Base-by-base conservation (phyloP, 441 rosid genomes). In the Viola pubescens region DNA sequence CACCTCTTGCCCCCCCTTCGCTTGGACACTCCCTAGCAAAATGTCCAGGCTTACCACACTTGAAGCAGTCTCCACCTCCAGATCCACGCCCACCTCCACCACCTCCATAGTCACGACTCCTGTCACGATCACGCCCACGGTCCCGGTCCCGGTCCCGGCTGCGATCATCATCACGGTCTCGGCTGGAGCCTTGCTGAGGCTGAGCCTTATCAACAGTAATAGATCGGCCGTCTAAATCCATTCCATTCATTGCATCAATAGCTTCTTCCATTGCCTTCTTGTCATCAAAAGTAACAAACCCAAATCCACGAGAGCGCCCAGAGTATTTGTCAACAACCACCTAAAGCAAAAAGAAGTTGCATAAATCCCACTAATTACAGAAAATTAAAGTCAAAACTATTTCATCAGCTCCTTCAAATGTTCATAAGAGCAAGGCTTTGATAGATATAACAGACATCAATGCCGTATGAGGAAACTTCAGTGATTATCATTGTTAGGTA, bases 281-380 rank as follows among this genome's bases (percentile, higher is more conserved):
- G 61, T 91, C 92, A 72, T 85, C 95, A 71, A 88, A 91, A 38
- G 96, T 82, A 58, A 91, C 94, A 79, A 91, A 91, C 37, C 98
- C 98, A 73, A 88, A 91, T 63, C 98, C 98, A 75, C 96, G 96
- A 55, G 98, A 91, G 58, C 98, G 95, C 39, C 95, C 98, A 65
- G 95, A 81, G 50, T 77, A 76, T 81, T 83, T 91, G 81, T 91
- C 98, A 58, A 86, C 77, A 51, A 87, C 98, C 49, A 91, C 96
- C 98, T 91, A 67, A 37, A 74, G 56, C 50, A 53, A 0, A 48
- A n/a, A 37, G 42, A 11, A 37, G 3, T 4, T 7, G 12, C 4
- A 38, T 7, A 43, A 12, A 12, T 10, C 49, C n/a, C 49, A 9
- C 9, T 12, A 4, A 46, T 8, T 5, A 12, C 49, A 43, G 46